Evolutionary conservation across 768 basidiomycete species (phyloP).

Genomic region (Mycena indigotica): DNA sequence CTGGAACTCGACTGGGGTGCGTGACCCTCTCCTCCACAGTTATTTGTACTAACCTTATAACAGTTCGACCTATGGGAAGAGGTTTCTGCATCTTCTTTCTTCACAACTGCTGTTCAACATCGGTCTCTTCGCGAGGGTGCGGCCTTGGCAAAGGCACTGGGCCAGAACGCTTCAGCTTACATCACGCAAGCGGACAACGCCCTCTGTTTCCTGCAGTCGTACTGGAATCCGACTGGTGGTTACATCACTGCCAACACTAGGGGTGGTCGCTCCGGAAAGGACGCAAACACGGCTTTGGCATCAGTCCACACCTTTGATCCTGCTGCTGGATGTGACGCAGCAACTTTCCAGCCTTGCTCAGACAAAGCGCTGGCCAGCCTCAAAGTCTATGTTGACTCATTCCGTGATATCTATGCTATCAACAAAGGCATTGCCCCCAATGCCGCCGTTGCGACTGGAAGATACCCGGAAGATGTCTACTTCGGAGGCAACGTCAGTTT

Average conservation of each 20-base stretch:
- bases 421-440: slow-evolving; percentile 58
- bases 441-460: slow-evolving; percentile 54
- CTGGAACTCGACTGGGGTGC: slow-evolving; percentile 55
- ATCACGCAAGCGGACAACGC: slow-evolving; percentile 60
- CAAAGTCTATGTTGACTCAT: slow-evolving; percentile 63
- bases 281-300: slow-evolving; percentile 71
- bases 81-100: slow-evolving; percentile 72
- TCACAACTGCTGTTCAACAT: slow-evolving; percentile 79
- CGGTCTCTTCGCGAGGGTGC: slow-evolving; percentile 72
- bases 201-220: slow-evolving; percentile 82
- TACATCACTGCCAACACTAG: slow-evolving; percentile 79
- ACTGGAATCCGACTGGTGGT: slow-evolving; percentile 65
- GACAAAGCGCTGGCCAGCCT: slow-evolving; percentile 72
- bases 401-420: slow-evolving; percentile 65
- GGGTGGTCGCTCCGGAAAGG: slow-evolving; percentile 73
- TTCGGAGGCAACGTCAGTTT: slow-evolving; percentile 49
- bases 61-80: slow-evolving; percentile 78
- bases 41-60: background rate
- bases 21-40: slow-evolving; percentile 22
- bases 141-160: slow-evolving; percentile 58
- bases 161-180: slow-evolving; percentile 54
- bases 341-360: slow-evolving; percentile 78
- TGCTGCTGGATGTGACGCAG: slow-evolving; percentile 49
- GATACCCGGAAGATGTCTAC: slow-evolving; percentile 63
- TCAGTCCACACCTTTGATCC: slow-evolving; percentile 66